Evolutionary conservation across 331 rosid genomes (phyloP).

Genomic region (Arachis monticola): DNA sequence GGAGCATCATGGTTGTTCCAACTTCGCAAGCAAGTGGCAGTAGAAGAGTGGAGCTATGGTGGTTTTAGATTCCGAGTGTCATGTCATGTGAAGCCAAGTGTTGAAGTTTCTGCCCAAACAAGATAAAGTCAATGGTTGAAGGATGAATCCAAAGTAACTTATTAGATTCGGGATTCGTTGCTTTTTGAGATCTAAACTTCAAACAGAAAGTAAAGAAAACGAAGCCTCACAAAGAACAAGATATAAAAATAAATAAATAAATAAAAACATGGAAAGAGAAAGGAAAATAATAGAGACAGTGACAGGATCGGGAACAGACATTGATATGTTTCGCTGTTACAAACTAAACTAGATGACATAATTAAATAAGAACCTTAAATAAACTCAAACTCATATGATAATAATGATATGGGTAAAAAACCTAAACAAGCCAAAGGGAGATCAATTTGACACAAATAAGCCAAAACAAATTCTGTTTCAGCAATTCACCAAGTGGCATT

Average conservation of each 20-base stretch:
- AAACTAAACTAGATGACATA: background rate
- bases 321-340: slow-evolving; percentile 13
- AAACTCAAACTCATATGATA: no score
- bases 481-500: no score
- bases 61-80: background rate
- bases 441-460: no score
- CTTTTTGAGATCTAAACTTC: slow-evolving; percentile 44
- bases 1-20: slow-evolving; percentile 38
- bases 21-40: slow-evolving; percentile 36
- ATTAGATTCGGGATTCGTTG: slow-evolving; percentile 33
- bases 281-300: background rate
- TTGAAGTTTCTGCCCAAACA: slow-evolving; percentile 7
- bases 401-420: no score
- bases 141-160: slow-evolving; percentile 15
- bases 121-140: background rate
- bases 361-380: background rate
- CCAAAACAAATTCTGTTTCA: no score
- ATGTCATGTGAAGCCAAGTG: background rate
- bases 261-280: background rate
- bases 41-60: slow-evolving; percentile 12
- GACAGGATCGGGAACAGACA: background rate
- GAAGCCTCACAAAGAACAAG: background rate
- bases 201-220: slow-evolving; percentile 2
- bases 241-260: background rate
- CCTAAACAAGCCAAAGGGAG: no score